Evolutionary conservation across 2,329 filamentous ascomycete species (phyloP).

Genomic region (Magnaporthiopsis poae): DNA sequence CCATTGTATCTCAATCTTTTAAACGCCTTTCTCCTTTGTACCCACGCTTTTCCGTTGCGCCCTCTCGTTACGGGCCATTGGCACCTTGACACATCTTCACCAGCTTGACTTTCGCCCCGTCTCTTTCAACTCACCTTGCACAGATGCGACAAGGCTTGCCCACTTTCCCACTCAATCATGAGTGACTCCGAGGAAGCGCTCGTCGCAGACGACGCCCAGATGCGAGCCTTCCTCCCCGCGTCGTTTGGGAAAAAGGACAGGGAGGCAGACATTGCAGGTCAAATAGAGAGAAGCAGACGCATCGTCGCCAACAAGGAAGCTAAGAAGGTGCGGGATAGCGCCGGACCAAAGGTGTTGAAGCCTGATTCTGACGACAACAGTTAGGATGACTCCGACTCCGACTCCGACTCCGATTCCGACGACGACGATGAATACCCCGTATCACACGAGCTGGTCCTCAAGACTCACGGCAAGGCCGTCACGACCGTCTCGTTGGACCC

Average conservation of each 20-base stretch:
- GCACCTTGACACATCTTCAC: neutral
- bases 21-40: neutral
- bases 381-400: constrained; percentile 20
- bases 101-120: neutral
- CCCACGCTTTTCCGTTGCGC: neutral
- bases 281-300: constrained; percentile 71
- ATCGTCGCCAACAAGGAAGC: constrained; percentile 30
- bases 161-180: constrained; percentile 29
- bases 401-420: constrained; percentile 38
- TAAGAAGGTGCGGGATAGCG: constrained; percentile 21
- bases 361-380: constrained; percentile 37
- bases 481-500: constrained; percentile 78
- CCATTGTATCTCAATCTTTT: neutral
- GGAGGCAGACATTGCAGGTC: constrained; percentile 63
- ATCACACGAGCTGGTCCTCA: constrained; percentile 84
- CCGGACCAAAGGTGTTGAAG: constrained; percentile 14
- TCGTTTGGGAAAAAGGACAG: constrained; percentile 77
- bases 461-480: constrained; percentile 81
- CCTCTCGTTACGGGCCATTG: neutral
- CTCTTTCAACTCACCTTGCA: neutral
- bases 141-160: neutral
- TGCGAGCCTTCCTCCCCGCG: constrained; percentile 68
- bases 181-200: constrained; percentile 51
- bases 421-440: constrained; percentile 84
- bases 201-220: constrained; percentile 54